A percentile compares a stretch with the other conserved stretches of the same genome.
Evolutionary conservation across 1,139 yeast species (phyloP).

Genomic region (Pneumocystis sp.): DNA sequence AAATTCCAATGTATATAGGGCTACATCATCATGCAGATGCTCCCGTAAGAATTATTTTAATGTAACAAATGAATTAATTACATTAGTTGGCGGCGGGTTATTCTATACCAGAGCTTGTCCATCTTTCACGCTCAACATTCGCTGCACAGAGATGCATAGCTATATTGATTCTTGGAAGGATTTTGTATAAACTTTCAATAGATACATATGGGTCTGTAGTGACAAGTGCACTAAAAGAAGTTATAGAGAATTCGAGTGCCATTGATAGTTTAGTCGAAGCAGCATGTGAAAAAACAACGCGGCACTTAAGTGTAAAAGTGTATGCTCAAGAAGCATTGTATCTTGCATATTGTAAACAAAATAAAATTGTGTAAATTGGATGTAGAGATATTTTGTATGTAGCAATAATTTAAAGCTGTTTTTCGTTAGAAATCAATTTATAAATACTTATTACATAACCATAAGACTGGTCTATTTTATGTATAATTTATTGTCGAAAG

Average conservation of each 20-base stretch:
- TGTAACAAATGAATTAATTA: neutral
- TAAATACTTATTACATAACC: constrained; percentile 45
- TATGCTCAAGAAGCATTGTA: constrained; percentile 89
- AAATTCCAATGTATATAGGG: constrained; percentile 47
- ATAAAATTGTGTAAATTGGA: constrained; percentile 1
- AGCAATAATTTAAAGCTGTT: neutral
- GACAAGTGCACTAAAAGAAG: constrained; percentile 59
- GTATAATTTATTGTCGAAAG: neutral
- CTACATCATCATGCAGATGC: constrained; percentile 83
- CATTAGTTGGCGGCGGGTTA: constrained; percentile 64
- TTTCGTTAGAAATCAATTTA: constrained; percentile 30
- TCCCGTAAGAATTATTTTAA: constrained; percentile 28
- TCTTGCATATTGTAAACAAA: constrained; percentile 37
- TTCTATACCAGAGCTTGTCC: constrained; percentile 68
- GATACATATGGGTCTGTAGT: constrained; percentile 36
- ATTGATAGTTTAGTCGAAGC: constrained; percentile 62
- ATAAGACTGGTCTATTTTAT: neutral
- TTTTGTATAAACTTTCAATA: constrained; percentile 63
- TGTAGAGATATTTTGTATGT: constrained; percentile 4
- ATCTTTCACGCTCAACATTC: constrained; percentile 60
- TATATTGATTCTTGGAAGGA: constrained; percentile 72
- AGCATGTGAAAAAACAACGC: constrained; percentile 41
- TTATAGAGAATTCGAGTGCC: constrained; percentile 49
- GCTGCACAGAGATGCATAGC: constrained; percentile 81
- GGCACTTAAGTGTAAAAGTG: constrained; percentile 59